Percentiles rank a stretch among this genome's conserved stretches.
Conservation (phyloP, 768 basidiomycete species). For the Phlebiopsis flavidoalba region DNA sequence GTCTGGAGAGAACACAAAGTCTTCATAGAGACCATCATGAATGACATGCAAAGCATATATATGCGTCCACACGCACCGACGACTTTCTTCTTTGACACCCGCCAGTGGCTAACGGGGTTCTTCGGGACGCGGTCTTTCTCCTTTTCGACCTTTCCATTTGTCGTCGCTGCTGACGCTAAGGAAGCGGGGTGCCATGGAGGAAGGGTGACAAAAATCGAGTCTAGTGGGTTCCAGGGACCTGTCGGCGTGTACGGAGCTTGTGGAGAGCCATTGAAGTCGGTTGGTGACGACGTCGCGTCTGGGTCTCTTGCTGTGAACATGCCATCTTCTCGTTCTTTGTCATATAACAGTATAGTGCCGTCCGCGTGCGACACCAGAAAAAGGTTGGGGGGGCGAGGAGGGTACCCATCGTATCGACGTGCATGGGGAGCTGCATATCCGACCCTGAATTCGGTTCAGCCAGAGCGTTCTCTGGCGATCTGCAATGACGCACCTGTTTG, state of each 20-base stretch:
- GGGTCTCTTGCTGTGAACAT: constrained; percentile 63
- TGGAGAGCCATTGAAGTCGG: constrained; percentile 16
- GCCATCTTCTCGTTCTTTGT: constrained; percentile 88
- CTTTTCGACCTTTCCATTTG: constrained; percentile 37
- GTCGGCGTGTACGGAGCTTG: constrained; percentile 21
- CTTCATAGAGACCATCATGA: constrained; percentile 32
- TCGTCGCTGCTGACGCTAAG: constrained; percentile 31
- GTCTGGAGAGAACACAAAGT: constrained; percentile 92
- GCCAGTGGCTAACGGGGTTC: constrained; percentile 92
- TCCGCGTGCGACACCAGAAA: constrained; percentile 88
- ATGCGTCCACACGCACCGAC: constrained; percentile 45
- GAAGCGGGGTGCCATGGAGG: constrained; percentile 82
- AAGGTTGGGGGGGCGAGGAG: constrained; percentile 64
- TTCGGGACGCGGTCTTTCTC: constrained; percentile 72
- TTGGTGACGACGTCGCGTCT: constrained; percentile 21
- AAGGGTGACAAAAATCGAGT: constrained; percentile 73
- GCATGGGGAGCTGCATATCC: constrained; percentile 74
- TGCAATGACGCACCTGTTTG: constrained; percentile 51
- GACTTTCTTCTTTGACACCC: constrained; percentile 64
- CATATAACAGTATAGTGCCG: constrained; percentile 85
- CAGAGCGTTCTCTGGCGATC: not conserved
- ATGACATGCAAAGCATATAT: no score
- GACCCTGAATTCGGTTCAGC: constrained; percentile 42
- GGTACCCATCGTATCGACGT: constrained; percentile 93
- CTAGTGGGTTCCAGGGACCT: constrained; percentile 70